phyloP scores from a whole-genome alignment of 2,329 filamentous ascomycete species.

The Ophiocordyceps polyrhachis-furcata region DNA sequence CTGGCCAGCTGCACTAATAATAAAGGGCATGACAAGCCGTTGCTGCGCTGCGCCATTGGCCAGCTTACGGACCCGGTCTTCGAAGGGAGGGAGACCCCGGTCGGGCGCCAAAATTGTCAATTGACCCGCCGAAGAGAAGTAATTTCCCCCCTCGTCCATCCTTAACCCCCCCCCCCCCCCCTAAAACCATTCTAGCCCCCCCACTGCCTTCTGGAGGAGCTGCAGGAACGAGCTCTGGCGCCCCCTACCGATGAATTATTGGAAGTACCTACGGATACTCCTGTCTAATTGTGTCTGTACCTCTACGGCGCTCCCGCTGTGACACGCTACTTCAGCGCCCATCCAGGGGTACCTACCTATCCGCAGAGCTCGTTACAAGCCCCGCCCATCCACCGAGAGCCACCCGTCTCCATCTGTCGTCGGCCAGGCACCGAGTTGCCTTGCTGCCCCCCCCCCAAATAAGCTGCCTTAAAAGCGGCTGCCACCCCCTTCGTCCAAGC shows the following conservation, averaged over 20 bases:
- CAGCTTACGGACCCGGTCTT: background rate
- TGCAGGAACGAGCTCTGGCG: background rate
- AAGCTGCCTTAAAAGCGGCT: background rate
- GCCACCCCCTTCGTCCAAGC: background rate
- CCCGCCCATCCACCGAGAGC: background rate
- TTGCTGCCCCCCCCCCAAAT: background rate
- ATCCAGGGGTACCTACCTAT: too few species aligned
- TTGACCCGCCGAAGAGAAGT: background rate
- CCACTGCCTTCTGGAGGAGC: background rate
- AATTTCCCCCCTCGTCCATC: background rate
- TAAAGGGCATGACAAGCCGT: background rate
- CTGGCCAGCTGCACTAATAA: too few species aligned
- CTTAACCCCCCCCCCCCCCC: background rate
- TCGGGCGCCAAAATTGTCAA: background rate
- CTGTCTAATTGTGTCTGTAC: too few species aligned
- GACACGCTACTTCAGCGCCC: too few species aligned
- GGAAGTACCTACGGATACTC: too few species aligned
- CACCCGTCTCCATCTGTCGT: background rate
- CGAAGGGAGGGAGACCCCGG: background rate
- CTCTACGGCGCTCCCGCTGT: too few species aligned
- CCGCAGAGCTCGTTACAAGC: too few species aligned
- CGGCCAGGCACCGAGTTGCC: background rate
- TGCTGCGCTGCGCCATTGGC: background rate
- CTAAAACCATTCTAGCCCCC: background rate
- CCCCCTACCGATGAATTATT: too few species aligned